Evolutionary conservation across 2,329 filamentous ascomycete species (phyloP).

Genomic region (Zasmidium cellare): DNA sequence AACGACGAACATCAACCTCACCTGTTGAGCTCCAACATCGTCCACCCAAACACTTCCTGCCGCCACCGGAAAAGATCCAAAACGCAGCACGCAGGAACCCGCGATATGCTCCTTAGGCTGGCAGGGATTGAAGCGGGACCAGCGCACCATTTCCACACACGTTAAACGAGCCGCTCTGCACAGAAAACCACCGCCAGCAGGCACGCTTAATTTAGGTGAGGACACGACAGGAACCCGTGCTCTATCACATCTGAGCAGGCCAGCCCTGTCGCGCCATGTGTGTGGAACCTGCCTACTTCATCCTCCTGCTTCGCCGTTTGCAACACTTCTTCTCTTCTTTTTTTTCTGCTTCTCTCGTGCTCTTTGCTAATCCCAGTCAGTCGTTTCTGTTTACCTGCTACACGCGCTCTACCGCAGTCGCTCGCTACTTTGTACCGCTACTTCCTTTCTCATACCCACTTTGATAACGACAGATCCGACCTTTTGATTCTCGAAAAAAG

Average conservation of each 20-base stretch:
- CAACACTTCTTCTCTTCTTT: background rate
- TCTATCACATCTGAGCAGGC: conserved; percentile 1
- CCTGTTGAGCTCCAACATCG: background rate
- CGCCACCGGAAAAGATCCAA: background rate
- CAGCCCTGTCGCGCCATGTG: background rate
- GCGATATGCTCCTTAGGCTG: background rate
- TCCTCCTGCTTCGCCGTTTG: conserved; percentile 1
- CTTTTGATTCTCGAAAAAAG: background rate
- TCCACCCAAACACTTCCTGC: background rate
- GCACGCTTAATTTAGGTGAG: conserved; percentile 1
- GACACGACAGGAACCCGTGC: conserved; percentile 1
- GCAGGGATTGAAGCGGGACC: background rate
- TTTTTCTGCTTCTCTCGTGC: background rate
- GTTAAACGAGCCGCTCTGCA: background rate
- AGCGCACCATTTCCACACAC: background rate
- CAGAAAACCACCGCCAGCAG: background rate
- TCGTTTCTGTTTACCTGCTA: conserved; percentile 1
- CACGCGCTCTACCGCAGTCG: background rate
- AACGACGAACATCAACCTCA: background rate
- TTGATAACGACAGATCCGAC: background rate
- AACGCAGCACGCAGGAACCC: background rate
- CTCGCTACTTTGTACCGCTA: background rate
- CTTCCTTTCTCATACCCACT: background rate
- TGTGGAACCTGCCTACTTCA: conserved; percentile 4
- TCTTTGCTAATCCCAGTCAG: background rate